These are phyloP conservation scores for Penicillium occitanis DNA, from an alignment of 2,329 filamentous ascomycete species.

Conservation along the genomic window DNA sequence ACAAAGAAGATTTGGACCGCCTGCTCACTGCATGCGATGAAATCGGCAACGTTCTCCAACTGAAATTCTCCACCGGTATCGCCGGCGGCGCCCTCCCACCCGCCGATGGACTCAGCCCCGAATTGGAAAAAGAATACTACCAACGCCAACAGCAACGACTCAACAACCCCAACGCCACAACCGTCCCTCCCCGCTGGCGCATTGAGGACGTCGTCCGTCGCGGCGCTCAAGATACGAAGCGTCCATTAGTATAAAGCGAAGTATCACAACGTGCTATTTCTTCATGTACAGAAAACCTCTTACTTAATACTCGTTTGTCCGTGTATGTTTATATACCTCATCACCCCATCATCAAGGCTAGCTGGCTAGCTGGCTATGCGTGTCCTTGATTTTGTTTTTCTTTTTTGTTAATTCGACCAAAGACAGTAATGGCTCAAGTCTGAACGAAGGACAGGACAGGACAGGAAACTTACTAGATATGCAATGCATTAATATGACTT, in stretches of 20 bases:
- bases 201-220: slow-evolving; percentile 71
- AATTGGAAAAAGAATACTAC: slow-evolving; percentile 69
- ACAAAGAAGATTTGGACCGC: slow-evolving; percentile 95
- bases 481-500: slow-evolving; percentile 14
- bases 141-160: slow-evolving; percentile 42
- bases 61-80: slow-evolving; percentile 96
- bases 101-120: slow-evolving; percentile 66
- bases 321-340: slow-evolving; percentile 10
- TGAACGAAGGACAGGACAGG: slow-evolving; percentile 9
- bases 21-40: slow-evolving; percentile 87
- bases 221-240: slow-evolving; percentile 74
- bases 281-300: slow-evolving; percentile 6
- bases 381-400: not conserved
- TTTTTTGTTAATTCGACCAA: not conserved
- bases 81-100: slow-evolving; percentile 81
- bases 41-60: slow-evolving; percentile 83
- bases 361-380: not conserved
- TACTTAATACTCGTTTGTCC: slow-evolving; percentile 10
- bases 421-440: slow-evolving; percentile 2
- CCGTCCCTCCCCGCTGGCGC: slow-evolving; percentile 73
- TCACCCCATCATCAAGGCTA: slow-evolving; percentile 4
- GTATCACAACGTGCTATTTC: not conserved
- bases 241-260: slow-evolving; percentile 60
- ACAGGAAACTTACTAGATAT: slow-evolving; percentile 5
- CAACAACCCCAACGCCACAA: slow-evolving; percentile 41